Conservation (phyloP, 148 eudicot genomes). For the Silene latifolia region DNA sequence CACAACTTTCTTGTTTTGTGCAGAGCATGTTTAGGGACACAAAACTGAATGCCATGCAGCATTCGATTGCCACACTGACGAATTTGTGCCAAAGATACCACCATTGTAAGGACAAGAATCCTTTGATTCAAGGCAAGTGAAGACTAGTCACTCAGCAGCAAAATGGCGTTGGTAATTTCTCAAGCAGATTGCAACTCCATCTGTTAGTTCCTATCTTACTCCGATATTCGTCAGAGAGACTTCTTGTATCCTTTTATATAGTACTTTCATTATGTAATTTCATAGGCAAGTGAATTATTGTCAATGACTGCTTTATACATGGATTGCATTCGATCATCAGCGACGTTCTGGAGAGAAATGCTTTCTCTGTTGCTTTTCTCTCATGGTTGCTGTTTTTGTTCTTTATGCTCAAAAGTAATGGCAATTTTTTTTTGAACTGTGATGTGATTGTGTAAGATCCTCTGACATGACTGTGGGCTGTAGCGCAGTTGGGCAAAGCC, state of each 20-base stretch:
- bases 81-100: conserved; percentile 74
- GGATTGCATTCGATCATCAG: not conserved
- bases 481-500: no score
- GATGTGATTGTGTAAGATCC: no score
- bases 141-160: not conserved
- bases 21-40: conserved; percentile 92
- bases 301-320: not conserved
- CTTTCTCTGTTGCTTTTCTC: not conserved
- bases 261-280: not conserved
- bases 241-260: conserved; percentile 1
- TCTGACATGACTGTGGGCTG: no score
- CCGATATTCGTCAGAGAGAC: not conserved
- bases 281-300: not conserved
- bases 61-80: conserved; percentile 76
- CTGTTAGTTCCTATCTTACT: not conserved
- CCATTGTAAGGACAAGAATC: conserved; percentile 59
- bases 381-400: no score
- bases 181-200: not conserved
- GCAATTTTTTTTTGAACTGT: no score
- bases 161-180: conserved; percentile 5
- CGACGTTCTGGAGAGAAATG: not conserved
- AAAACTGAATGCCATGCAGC: conserved; percentile 82
- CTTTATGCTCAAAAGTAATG: no score
- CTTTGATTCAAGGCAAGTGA: conserved; percentile 57
- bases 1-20: conserved; percentile 15